Evolutionary conservation across 257 asterid species (phyloP).

Genomic region (Nicotiana paniculata): DNA sequence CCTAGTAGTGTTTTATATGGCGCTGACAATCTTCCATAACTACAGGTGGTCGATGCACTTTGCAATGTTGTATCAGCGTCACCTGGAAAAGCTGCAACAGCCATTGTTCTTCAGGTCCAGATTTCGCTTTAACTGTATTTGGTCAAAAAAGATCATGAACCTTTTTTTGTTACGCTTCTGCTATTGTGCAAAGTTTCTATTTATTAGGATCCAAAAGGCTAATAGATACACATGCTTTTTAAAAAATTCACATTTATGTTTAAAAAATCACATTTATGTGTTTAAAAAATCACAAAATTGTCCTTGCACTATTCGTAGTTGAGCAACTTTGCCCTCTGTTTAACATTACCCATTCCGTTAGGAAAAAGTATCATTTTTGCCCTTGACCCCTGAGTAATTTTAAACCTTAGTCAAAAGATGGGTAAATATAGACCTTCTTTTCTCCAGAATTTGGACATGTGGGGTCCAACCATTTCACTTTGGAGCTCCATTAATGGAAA

Average conservation of each 20-base stretch:
- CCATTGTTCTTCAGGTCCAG: slow-evolving; percentile 96
- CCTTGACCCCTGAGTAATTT: neutral
- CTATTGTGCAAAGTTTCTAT: neutral
- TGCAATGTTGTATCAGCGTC: slow-evolving; percentile 92
- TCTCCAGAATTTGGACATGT: neutral
- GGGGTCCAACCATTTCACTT: neutral
- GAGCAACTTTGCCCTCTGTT: neutral
- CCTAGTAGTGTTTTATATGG: neutral
- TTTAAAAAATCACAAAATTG: neutral
- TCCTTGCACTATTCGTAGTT: neutral
- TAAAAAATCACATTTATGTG: neutral
- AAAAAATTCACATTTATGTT: neutral
- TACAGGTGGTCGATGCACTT: slow-evolving; percentile 92
- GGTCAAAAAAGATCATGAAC: neutral
- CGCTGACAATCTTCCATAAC: neutral
- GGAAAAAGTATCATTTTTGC: neutral
- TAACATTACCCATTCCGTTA: neutral
- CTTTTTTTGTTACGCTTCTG: neutral
- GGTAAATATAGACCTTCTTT: neutral
- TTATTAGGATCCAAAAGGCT: neutral
- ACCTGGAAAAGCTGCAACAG: slow-evolving; percentile 97
- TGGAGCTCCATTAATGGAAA: neutral
- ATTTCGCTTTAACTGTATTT: slow-evolving; percentile 44
- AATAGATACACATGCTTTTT: neutral
- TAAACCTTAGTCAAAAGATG: neutral